phyloP scores from a whole-genome alignment of 768 basidiomycete genomes.

The Leccinellum rugosiceps region DNA sequence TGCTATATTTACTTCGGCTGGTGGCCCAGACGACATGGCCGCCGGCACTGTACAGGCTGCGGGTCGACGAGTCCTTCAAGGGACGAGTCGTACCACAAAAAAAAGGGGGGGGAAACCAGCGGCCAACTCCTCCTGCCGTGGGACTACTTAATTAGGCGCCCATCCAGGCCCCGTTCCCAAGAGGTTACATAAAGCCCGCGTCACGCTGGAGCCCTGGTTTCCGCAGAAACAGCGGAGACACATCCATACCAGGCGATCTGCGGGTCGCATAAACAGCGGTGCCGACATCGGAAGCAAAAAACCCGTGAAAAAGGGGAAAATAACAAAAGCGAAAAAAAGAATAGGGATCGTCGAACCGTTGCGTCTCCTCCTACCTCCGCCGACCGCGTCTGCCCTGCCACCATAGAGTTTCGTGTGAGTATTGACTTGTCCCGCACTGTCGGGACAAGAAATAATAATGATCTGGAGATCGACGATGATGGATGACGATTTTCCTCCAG shows the following conservation, averaged over 20 bases:
- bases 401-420: not conserved
- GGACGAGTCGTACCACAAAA: not conserved
- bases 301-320: not conserved
- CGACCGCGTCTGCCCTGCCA: not conserved
- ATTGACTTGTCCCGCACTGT: not conserved
- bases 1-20: not conserved
- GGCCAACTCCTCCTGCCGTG: no score
- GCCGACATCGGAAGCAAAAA: constrained; percentile 11
- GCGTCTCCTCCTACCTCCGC: not conserved
- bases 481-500: not conserved
- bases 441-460: not conserved
- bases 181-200: not conserved
- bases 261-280: constrained; percentile 16
- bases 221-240: not conserved
- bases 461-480: not conserved
- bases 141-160: not conserved
- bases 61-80: no score
- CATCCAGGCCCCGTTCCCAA: not conserved
- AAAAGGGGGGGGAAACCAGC: no score
- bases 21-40: not conserved
- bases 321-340: not conserved
- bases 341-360: not conserved
- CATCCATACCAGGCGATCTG: not conserved
- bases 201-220: not conserved
- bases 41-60: no score